Conservation (phyloP, 257 asterid species). For the Asclepias syriaca region DNA sequence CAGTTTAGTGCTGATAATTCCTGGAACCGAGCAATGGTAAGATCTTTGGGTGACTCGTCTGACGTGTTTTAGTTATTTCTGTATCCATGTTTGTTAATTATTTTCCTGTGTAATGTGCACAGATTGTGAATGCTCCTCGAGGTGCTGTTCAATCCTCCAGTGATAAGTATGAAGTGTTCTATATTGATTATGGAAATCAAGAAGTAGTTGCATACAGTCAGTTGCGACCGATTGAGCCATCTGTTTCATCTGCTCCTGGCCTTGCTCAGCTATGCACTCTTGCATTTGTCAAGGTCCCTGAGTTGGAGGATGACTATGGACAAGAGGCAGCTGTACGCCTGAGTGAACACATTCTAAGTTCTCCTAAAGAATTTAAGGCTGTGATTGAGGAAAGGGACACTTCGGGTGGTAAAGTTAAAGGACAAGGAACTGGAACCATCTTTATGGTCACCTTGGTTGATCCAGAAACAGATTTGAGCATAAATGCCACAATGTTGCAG, state of each 20-base stretch:
- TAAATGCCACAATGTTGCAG: slow-evolving; percentile 83
- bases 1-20: slow-evolving; percentile 88
- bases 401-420: slow-evolving; percentile 89
- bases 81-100: neutral
- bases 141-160: slow-evolving; percentile 59
- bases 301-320: slow-evolving; percentile 75
- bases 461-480: slow-evolving; percentile 61
- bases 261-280: slow-evolving; percentile 93
- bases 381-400: slow-evolving; percentile 73
- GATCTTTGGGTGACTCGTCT: slow-evolving; percentile 15
- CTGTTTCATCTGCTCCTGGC: slow-evolving; percentile 70
- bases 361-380: slow-evolving; percentile 59
- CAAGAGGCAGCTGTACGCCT: slow-evolving; percentile 76
- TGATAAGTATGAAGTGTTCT: slow-evolving; percentile 89
- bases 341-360: slow-evolving; percentile 54
- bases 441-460: slow-evolving; percentile 64
- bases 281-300: slow-evolving; percentile 77
- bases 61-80: neutral
- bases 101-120: slow-evolving; percentile 10
- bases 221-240: slow-evolving; percentile 68
- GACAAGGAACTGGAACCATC: slow-evolving; percentile 91
- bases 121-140: slow-evolving; percentile 86
- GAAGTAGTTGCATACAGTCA: slow-evolving; percentile 66
- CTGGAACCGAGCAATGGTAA: slow-evolving; percentile 99
- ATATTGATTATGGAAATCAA: slow-evolving; percentile 92